phyloP scores from a whole-genome alignment of 2,329 filamentous ascomycete species.

The Pseudogymnoascus verrucosus region DNA sequence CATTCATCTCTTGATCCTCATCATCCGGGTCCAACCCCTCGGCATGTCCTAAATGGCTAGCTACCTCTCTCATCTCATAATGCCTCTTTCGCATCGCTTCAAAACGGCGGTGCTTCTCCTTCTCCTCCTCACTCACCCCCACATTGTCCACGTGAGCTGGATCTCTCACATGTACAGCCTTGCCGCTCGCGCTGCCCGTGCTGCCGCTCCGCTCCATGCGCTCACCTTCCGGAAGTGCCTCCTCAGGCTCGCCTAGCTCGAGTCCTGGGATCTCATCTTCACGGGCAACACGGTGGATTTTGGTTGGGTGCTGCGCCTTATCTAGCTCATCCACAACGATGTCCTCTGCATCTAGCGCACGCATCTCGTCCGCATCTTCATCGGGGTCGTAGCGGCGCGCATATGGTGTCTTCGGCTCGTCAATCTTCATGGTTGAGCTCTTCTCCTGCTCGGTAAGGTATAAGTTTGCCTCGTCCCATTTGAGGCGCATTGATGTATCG shows the following conservation, averaged over 20 bases:
- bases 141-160: slow-evolving; percentile 44
- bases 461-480: slow-evolving; percentile 98
- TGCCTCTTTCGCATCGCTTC: slow-evolving; percentile 90
- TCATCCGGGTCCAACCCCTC: slow-evolving; percentile 55
- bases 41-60: slow-evolving; percentile 72
- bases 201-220: slow-evolving; percentile 26
- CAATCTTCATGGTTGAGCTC: slow-evolving; percentile 96
- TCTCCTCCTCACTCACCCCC: slow-evolving; percentile 61
- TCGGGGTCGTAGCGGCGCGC: slow-evolving; percentile 83
- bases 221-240: slow-evolving; percentile 50
- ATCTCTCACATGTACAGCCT: slow-evolving; percentile 74
- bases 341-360: slow-evolving; percentile 59
- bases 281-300: slow-evolving; percentile 24
- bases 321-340: slow-evolving; percentile 63
- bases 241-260: slow-evolving; percentile 87
- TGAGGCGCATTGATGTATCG: slow-evolving; percentile 65
- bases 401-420: slow-evolving; percentile 96
- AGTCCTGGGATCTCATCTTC: slow-evolving; percentile 86
- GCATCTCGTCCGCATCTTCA: slow-evolving; percentile 72
- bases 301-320: slow-evolving; percentile 27
- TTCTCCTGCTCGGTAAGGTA: slow-evolving; percentile 96
- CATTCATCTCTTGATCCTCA: slow-evolving; percentile 47
- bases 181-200: slow-evolving; percentile 37
- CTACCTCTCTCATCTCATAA: slow-evolving; percentile 97
- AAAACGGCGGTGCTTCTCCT: slow-evolving; percentile 86